These are phyloP conservation scores for Tuber calosporum DNA, from an alignment of 495 filamentous ascomycete species.

Conservation along the genomic window DNA sequence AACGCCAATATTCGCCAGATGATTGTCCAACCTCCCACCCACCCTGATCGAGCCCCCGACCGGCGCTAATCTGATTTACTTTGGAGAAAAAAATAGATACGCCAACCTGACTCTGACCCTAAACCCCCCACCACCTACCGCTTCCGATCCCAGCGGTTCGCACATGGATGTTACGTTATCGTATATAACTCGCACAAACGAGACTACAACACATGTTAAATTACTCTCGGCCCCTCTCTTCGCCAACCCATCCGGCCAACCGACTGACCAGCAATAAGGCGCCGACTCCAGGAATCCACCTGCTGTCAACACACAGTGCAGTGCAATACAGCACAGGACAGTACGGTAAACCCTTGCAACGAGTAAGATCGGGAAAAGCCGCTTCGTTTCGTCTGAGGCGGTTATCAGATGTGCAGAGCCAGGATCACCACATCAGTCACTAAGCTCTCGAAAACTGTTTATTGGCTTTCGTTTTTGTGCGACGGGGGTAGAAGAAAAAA, in stretches of 20 bases:
- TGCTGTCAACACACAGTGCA: background rate
- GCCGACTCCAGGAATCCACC: background rate
- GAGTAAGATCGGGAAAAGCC: background rate
- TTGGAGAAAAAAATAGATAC: background rate
- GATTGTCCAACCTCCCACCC: background rate
- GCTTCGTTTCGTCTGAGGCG: background rate
- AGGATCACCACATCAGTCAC: background rate
- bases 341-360: background rate
- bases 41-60: background rate
- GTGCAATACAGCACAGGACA: background rate
- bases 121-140: background rate
- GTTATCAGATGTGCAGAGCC: background rate
- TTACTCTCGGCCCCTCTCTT: background rate
- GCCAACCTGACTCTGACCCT: background rate
- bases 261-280: background rate
- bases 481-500: background rate
- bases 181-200: background rate
- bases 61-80: background rate
- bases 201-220: background rate
- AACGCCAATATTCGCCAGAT: background rate
- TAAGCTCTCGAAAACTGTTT: background rate
- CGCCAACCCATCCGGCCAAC: too few species aligned
- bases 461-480: background rate
- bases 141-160: background rate
- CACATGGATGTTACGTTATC: background rate